Conservation (phyloP, 2,329 filamentous ascomycete genomes). For the Hypoxylon sp. region DNA sequence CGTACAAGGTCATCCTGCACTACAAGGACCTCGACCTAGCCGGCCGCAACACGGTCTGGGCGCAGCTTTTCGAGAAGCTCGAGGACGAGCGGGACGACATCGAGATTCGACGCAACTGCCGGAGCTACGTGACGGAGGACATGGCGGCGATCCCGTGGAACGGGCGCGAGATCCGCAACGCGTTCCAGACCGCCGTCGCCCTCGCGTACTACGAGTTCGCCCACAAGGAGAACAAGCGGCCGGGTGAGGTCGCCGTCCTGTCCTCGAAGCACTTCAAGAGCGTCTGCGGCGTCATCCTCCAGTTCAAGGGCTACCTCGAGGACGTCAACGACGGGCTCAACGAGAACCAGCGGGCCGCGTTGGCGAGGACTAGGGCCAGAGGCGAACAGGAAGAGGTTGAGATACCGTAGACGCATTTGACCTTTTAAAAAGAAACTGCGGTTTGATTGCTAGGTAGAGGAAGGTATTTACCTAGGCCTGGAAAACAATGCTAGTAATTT, state of each 20-base stretch:
- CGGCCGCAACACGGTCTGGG: slow-evolving; percentile 38
- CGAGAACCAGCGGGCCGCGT: background rate
- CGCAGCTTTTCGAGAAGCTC: slow-evolving; percentile 29
- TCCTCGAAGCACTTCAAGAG: slow-evolving; percentile 16
- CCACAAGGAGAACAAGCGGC: slow-evolving; percentile 3
- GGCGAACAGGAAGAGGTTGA: background rate
- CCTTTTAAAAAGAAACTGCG: too few relatives aligned
- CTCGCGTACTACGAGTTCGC: slow-evolving; percentile 15
- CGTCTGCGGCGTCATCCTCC: slow-evolving; percentile 10
- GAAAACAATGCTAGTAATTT: background rate
- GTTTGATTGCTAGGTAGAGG: background rate
- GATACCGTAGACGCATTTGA: background rate
- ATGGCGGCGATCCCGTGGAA: slow-evolving; percentile 9
- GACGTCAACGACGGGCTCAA: slow-evolving; percentile 4
- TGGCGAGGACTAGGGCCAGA: background rate
- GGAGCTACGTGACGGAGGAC: slow-evolving; percentile 16
- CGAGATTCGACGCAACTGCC: background rate
- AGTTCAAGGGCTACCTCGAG: slow-evolving; percentile 16
- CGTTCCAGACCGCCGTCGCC: slow-evolving; percentile 20
- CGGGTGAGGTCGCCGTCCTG: slow-evolving; percentile 4
- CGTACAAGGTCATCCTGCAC: slow-evolving; percentile 35
- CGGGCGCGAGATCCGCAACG: slow-evolving; percentile 20
- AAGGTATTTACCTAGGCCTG: background rate
- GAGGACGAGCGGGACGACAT: slow-evolving; percentile 13
- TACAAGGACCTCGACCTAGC: slow-evolving; percentile 34